A percentile compares a stretch with the other conserved stretches of the same genome.
These are phyloP conservation scores for Cucumis melo DNA, from an alignment of 306 rosid species.

Conservation along the genomic window DNA sequence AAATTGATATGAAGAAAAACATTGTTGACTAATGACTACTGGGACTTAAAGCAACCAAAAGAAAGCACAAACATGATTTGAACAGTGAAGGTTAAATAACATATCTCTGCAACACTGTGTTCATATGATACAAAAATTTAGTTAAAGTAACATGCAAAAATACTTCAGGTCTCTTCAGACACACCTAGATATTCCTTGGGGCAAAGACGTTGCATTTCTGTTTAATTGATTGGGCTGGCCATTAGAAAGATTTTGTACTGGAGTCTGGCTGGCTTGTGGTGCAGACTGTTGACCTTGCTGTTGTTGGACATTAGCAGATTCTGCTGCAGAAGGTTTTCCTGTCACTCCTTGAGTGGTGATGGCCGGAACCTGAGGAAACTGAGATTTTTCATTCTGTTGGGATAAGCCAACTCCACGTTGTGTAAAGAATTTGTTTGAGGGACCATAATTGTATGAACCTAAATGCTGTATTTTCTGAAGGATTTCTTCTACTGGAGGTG, in stretches of 20 bases:
- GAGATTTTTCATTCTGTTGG: slow-evolving; percentile 74
- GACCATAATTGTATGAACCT: slow-evolving; percentile 54
- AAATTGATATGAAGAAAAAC: background rate
- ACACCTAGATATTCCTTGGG: slow-evolving; percentile 98
- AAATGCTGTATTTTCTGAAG: slow-evolving; percentile 96
- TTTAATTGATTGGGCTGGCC: slow-evolving; percentile 68
- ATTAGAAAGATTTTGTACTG: slow-evolving; percentile 39
- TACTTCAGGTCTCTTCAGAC: slow-evolving; percentile 55
- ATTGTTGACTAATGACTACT: background rate
- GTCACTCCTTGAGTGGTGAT: slow-evolving; percentile 38
- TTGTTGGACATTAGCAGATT: slow-evolving; percentile 72
- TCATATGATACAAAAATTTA: slow-evolving; percentile 16
- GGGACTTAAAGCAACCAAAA: slow-evolving; percentile 12
- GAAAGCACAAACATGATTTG: slow-evolving; percentile 19
- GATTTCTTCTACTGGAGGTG: slow-evolving; percentile 91
- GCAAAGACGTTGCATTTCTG: slow-evolving; percentile 63
- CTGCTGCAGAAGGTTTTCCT: slow-evolving; percentile 55
- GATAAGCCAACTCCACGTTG: slow-evolving; percentile 48
- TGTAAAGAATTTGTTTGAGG: slow-evolving; percentile 56
- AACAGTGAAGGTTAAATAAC: slow-evolving; percentile 9
- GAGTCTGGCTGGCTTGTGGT: slow-evolving; percentile 53
- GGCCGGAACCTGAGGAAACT: slow-evolving; percentile 45
- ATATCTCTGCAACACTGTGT: slow-evolving; percentile 20
- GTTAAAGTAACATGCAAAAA: slow-evolving; percentile 10
- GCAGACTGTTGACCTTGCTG: slow-evolving; percentile 67